phyloP scores from a whole-genome alignment of 768 basidiomycete species.

The Serendipita indica region DNA sequence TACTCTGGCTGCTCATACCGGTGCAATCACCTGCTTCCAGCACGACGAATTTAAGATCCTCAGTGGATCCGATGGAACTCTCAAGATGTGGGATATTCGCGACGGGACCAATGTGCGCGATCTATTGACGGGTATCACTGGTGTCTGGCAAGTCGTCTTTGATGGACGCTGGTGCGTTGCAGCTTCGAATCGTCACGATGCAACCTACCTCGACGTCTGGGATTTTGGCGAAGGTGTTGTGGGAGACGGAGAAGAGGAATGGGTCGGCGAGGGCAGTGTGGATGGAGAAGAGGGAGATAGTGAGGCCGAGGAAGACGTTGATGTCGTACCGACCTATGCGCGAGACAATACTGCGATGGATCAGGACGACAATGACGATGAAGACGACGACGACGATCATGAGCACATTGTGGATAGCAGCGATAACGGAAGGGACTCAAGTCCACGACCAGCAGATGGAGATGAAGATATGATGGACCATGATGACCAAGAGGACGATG shows the following conservation, averaged over 20 bases:
- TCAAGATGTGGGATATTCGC: slow-evolving; percentile 95
- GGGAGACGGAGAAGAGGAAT: slow-evolving; percentile 43
- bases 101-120: slow-evolving; percentile 80
- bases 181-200: slow-evolving; percentile 67
- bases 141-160: slow-evolving; percentile 97
- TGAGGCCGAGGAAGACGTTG: slow-evolving; percentile 32
- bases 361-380: slow-evolving; percentile 18
- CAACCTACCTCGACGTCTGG: slow-evolving; percentile 78
- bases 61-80: slow-evolving; percentile 84
- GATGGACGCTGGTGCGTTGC: slow-evolving; percentile 91
- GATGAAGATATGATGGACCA: not conserved
- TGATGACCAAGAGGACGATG: slow-evolving; percentile 5
- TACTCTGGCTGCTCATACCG: slow-evolving; percentile 77
- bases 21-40: slow-evolving; percentile 99
- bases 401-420: slow-evolving; percentile 18
- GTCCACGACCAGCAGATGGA: slow-evolving; percentile 5
- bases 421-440: not conserved
- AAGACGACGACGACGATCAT: slow-evolving; percentile 17
- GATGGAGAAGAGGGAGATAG: slow-evolving; percentile 39
- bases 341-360: slow-evolving; percentile 24
- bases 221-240: slow-evolving; percentile 55
- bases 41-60: slow-evolving; percentile 97
- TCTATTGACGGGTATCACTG: slow-evolving; percentile 77
- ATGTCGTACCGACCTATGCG: slow-evolving; percentile 40
- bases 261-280: slow-evolving; percentile 61